A percentile compares a stretch with the other conserved stretches of the same genome.
These are phyloP conservation scores for Blastobotrys aristatus DNA, from an alignment of 1,139 yeast genomes.

Conservation along the genomic window DNA sequence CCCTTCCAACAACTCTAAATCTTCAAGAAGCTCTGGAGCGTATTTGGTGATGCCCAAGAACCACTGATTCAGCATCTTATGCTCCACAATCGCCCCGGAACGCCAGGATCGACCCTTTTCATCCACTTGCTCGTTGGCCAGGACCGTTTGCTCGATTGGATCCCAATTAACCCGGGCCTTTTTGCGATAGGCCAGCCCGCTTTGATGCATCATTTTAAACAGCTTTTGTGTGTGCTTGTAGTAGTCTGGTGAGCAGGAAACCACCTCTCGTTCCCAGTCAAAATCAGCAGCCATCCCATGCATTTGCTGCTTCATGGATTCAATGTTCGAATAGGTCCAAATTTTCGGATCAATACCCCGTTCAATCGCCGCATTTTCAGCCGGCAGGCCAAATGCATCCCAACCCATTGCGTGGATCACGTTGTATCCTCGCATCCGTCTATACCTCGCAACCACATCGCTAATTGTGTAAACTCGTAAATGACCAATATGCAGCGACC, in stretches of 20 bases:
- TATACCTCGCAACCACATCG: constrained; percentile 75
- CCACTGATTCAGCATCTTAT: constrained; percentile 80
- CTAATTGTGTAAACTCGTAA: constrained; percentile 86
- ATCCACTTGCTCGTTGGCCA: constrained; percentile 97
- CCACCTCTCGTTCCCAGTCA: constrained; percentile 88
- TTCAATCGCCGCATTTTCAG: constrained; percentile 96
- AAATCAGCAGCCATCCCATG: constrained; percentile 72
- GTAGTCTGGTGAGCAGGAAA: constrained; percentile 85
- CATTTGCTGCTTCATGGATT: constrained; percentile 82
- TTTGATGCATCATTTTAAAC: constrained; percentile 63
- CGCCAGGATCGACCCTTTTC: constrained; percentile 90
- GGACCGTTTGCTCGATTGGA: constrained; percentile 87
- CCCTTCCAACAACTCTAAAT: constrained; percentile 50
- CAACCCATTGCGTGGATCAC: constrained; percentile 98
- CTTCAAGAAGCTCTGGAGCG: constrained; percentile 61
- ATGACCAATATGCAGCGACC: constrained; percentile 89
- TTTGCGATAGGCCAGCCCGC: constrained; percentile 78
- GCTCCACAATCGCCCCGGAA: constrained; percentile 92
- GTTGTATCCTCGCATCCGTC: constrained; percentile 66
- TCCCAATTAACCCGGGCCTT: constrained; percentile 96
- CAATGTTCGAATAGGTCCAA: constrained; percentile 79
- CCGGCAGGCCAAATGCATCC: constrained; percentile 98
- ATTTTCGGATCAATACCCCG: constrained; percentile 68
- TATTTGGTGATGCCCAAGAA: constrained; percentile 81
- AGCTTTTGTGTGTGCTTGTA: constrained; percentile 90